Percentiles rank a stretch among this genome's conserved stretches.
These are phyloP conservation scores for Phytopythium oedochilum DNA, from an alignment of 352 stramenopile genomes.

Conservation along the genomic window DNA sequence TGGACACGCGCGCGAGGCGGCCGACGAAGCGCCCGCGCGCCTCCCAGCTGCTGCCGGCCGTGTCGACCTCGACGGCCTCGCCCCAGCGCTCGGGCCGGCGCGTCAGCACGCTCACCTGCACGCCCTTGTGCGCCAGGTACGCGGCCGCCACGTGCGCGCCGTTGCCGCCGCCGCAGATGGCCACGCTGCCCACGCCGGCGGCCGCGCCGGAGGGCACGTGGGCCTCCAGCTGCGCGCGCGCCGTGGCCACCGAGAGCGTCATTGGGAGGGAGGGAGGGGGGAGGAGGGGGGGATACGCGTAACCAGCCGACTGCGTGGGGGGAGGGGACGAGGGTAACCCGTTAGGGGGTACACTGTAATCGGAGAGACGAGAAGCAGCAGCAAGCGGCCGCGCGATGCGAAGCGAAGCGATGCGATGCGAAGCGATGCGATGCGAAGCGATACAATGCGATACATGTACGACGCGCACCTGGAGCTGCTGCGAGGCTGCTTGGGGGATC, in stretches of 20 bases:
- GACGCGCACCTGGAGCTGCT: no score
- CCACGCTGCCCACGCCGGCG: constrained; percentile 56
- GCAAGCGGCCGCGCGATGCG: no score
- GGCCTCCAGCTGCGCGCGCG: constrained; percentile 55
- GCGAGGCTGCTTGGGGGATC: not conserved
- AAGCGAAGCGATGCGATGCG: no score
- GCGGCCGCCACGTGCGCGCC: constrained; percentile 87
- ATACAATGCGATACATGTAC: no score
- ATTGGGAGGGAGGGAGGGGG: constrained; percentile 23
- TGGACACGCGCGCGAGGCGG: constrained; percentile 67
- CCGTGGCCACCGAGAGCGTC: constrained; percentile 77
- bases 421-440: no score
- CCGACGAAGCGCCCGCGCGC: constrained; percentile 68
- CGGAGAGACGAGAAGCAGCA: no score
- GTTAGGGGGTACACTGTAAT: no score
- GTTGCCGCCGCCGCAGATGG: constrained; percentile 91
- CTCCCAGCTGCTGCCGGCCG: constrained; percentile 85
- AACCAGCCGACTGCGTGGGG: no score
- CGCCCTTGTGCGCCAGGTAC: constrained; percentile 85
- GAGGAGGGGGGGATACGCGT: no score
- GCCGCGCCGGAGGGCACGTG: constrained; percentile 23
- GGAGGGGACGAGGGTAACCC: not conserved
- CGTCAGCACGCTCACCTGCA: constrained; percentile 79
- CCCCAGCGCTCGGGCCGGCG: constrained; percentile 80
- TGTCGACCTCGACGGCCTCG: constrained; percentile 75